A percentile compares a stretch with the other conserved stretches of the same genome.
Conservation (phyloP, 768 basidiomycete genomes). For the Lactarius evosmus region DNA sequence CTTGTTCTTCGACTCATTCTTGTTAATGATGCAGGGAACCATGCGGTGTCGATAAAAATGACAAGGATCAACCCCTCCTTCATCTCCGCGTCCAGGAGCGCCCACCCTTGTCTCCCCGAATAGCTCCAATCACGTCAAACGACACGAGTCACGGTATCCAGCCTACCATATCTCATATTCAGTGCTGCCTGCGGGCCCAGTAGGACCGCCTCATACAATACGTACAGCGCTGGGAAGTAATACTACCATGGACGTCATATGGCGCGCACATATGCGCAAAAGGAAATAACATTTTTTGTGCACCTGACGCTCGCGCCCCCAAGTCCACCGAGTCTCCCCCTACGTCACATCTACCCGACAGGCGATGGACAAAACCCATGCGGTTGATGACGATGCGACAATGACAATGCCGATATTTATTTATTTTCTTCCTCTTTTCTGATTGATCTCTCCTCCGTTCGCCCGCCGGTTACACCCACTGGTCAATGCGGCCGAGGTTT, state of each 20-base stretch:
- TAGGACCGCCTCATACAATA: background rate
- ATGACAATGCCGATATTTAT: too few relatives aligned
- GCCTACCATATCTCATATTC: background rate
- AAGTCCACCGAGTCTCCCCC: too few relatives aligned
- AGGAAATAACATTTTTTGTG: background rate
- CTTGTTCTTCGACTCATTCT: background rate
- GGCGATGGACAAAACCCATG: too few relatives aligned
- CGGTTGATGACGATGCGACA: too few relatives aligned
- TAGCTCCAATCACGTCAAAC: background rate
- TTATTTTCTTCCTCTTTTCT: background rate
- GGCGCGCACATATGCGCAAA: background rate
- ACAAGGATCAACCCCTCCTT: background rate
- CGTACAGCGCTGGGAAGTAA: background rate
- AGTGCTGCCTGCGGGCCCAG: too few relatives aligned
- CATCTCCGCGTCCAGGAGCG: background rate
- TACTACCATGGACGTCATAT: conserved; percentile 1
- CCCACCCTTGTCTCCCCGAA: background rate
- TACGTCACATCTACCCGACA: background rate
- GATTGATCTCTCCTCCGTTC: too few relatives aligned
- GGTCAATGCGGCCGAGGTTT: too few relatives aligned
- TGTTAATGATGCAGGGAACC: too few relatives aligned
- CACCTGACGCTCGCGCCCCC: background rate
- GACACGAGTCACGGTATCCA: background rate
- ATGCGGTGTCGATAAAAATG: background rate
- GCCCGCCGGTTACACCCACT: too few relatives aligned